phyloP scores from a whole-genome alignment of 2,329 filamentous ascomycete genomes.

The Paracamarosporium sp. region DNA sequence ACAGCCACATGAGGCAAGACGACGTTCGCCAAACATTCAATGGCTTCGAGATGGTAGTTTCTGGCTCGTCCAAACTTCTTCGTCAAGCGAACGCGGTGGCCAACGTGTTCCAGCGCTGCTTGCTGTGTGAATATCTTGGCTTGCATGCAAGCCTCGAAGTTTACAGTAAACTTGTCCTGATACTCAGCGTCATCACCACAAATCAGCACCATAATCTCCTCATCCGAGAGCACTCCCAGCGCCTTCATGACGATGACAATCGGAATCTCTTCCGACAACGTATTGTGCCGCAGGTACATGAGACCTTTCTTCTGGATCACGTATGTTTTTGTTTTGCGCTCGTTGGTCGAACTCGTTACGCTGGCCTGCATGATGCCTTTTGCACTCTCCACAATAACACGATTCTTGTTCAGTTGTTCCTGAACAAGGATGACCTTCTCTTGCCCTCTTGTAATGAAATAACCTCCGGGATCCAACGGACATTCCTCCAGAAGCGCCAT shows the following conservation, averaged over 20 bases:
- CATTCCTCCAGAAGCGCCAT: slow-evolving; percentile 97
- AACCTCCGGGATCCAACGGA: slow-evolving; percentile 92
- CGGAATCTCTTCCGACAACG: slow-evolving; percentile 90
- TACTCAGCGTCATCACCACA: slow-evolving; percentile 86
- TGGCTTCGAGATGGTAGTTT: slow-evolving; percentile 87
- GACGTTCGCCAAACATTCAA: slow-evolving; percentile 90
- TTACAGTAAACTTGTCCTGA: slow-evolving; percentile 93
- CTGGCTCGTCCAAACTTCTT: slow-evolving; percentile 65
- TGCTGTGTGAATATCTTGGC: slow-evolving; percentile 90
- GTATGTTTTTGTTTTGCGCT: slow-evolving; percentile 97
- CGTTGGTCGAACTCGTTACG: slow-evolving; percentile 91
- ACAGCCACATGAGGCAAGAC: slow-evolving; percentile 96
- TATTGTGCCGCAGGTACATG: slow-evolving; percentile 90
- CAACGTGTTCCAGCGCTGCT: slow-evolving; percentile 92
- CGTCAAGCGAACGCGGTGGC: slow-evolving; percentile 78
- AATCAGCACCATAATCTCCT: slow-evolving; percentile 91
- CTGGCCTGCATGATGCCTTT: slow-evolving; percentile 95
- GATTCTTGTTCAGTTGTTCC: slow-evolving; percentile 98
- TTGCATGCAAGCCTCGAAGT: slow-evolving; percentile 87
- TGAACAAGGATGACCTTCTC: slow-evolving; percentile 99
- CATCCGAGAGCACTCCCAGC: slow-evolving; percentile 90
- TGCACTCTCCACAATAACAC: slow-evolving; percentile 96
- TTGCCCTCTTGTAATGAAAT: slow-evolving; percentile 96
- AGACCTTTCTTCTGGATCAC: slow-evolving; percentile 93
- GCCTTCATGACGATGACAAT: slow-evolving; percentile 94